A percentile compares a stretch with the other conserved stretches of the same genome.
phyloP scores from a whole-genome alignment of 352 stramenopile species.

The Phytophthora vignae region DNA sequence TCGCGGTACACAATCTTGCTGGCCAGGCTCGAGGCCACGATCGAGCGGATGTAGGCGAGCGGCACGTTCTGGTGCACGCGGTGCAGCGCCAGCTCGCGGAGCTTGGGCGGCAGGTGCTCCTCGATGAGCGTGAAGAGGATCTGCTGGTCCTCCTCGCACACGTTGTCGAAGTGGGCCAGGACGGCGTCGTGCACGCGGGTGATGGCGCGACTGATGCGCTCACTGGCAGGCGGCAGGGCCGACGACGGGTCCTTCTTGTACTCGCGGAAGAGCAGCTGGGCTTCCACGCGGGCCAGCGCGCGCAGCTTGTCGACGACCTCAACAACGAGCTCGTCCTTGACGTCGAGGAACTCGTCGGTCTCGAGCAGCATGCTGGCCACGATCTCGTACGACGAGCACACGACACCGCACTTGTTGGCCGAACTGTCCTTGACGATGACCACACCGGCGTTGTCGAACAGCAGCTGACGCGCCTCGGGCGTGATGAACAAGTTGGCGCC shows the following conservation, averaged over 20 bases:
- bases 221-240: conserved; percentile 92
- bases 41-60: conserved; percentile 96
- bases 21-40: conserved; percentile 95
- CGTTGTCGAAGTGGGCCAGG: conserved; percentile 90
- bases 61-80: conserved; percentile 94
- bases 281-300: conserved; percentile 93
- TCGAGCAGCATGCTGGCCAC: conserved; percentile 95
- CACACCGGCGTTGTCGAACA: conserved; percentile 96
- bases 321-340: conserved; percentile 94
- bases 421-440: conserved; percentile 98
- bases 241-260: conserved; percentile 91
- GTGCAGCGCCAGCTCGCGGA: conserved; percentile 95
- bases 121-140: conserved; percentile 88
- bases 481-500: conserved; percentile 91
- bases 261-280: conserved; percentile 97
- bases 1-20: conserved; percentile 99
- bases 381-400: conserved; percentile 89
- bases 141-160: conserved; percentile 84
- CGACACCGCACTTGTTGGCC: conserved; percentile 89
- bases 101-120: conserved; percentile 94
- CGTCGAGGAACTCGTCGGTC: conserved; percentile 96
- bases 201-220: conserved; percentile 97
- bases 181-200: conserved; percentile 97
- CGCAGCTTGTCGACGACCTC: conserved; percentile 96
- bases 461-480: conserved; percentile 82